Percentiles rank a stretch among this genome's conserved stretches.
These are phyloP conservation scores for Candida sp. DNA, from an alignment of 1,139 yeast species.

Conservation along the genomic window DNA sequence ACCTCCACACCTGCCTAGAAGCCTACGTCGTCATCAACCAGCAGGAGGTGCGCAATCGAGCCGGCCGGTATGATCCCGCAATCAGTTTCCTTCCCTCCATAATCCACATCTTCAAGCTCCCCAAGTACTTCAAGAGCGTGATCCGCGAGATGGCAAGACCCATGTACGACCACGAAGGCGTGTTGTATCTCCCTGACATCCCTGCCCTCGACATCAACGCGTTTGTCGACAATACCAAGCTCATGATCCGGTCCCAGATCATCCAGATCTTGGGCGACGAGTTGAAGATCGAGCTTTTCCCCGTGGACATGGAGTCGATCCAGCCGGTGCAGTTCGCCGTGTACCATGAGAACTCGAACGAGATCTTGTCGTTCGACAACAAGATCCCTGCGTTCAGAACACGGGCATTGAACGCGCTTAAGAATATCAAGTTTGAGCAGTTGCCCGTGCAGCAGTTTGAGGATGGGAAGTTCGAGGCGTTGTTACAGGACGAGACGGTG, in stretches of 20 bases:
- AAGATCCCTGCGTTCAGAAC: slow-evolving; percentile 6
- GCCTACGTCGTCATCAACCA: slow-evolving; percentile 10
- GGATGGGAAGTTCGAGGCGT: slow-evolving; percentile 4
- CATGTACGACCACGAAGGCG: slow-evolving; percentile 7
- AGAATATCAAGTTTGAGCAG: slow-evolving; percentile 10
- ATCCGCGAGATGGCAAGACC: slow-evolving; percentile 13
- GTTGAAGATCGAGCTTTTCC: background rate
- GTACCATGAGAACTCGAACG: slow-evolving; percentile 9
- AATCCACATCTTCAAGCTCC: slow-evolving; percentile 7
- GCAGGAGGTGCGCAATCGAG: slow-evolving; percentile 6
- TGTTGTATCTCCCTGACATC: slow-evolving; percentile 9
- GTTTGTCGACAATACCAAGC: slow-evolving; percentile 6
- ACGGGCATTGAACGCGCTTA: slow-evolving; percentile 7
- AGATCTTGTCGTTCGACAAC: slow-evolving; percentile 7
- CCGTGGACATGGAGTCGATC: slow-evolving; percentile 8
- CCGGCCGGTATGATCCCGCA: slow-evolving; percentile 7
- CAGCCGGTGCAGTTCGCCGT: slow-evolving; percentile 6
- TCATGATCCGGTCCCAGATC: slow-evolving; percentile 5
- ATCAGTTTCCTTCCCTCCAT: slow-evolving; percentile 4
- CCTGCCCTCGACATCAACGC: background rate
- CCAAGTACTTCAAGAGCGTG: slow-evolving; percentile 8
- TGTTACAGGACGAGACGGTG: slow-evolving; percentile 3
- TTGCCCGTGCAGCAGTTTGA: slow-evolving; percentile 1
- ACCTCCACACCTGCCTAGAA: slow-evolving; percentile 9
- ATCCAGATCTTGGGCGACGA: slow-evolving; percentile 4